These are phyloP conservation scores for Mycosphaerella arachidis DNA, from an alignment of 2,329 filamentous ascomycete genomes.

Conservation along the genomic window DNA sequence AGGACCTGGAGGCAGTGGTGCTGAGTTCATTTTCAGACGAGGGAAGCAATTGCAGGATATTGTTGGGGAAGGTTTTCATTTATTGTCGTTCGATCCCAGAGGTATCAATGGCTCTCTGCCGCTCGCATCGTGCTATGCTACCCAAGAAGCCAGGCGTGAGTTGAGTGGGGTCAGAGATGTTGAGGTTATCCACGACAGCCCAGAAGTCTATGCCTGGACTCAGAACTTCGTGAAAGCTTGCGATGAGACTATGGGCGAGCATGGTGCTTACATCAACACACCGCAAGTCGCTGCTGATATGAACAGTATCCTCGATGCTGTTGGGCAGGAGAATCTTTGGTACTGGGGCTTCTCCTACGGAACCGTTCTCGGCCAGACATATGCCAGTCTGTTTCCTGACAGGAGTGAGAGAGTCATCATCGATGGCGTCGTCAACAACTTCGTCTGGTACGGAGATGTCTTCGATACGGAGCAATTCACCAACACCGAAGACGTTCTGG, in stretches of 20 bases:
- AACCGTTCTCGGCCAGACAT: slow-evolving; percentile 44
- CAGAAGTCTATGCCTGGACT: slow-evolving; percentile 20
- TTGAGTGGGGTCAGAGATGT: slow-evolving; percentile 9
- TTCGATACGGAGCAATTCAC: slow-evolving; percentile 48
- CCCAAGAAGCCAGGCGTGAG: slow-evolving; percentile 8
- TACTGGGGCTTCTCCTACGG: slow-evolving; percentile 45
- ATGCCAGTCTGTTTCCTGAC: slow-evolving; percentile 44
- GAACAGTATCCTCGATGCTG: slow-evolving; percentile 22
- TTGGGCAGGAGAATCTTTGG: slow-evolving; percentile 28
- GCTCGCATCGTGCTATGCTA: slow-evolving; percentile 17
- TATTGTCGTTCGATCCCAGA: slow-evolving; percentile 22
- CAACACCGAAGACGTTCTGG: slow-evolving; percentile 54
- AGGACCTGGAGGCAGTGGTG: slow-evolving; percentile 19
- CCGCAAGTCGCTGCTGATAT: slow-evolving; percentile 23
- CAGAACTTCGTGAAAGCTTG: slow-evolving; percentile 20
- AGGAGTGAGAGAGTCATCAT: slow-evolving; percentile 41
- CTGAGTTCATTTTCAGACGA: slow-evolving; percentile 20
- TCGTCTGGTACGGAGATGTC: slow-evolving; percentile 45
- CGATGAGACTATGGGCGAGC: slow-evolving; percentile 17
- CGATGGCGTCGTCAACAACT: slow-evolving; percentile 40
- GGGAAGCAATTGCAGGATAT: slow-evolving; percentile 22
- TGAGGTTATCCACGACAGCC: slow-evolving; percentile 20
- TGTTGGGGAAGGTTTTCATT: slow-evolving; percentile 21
- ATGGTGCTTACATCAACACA: slow-evolving; percentile 22
- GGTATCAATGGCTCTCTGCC: slow-evolving; percentile 21